Percentiles rank a stretch among this genome's conserved stretches.
Conservation (phyloP, 179 eudicot genomes). For the Beta lomatogona region DNA sequence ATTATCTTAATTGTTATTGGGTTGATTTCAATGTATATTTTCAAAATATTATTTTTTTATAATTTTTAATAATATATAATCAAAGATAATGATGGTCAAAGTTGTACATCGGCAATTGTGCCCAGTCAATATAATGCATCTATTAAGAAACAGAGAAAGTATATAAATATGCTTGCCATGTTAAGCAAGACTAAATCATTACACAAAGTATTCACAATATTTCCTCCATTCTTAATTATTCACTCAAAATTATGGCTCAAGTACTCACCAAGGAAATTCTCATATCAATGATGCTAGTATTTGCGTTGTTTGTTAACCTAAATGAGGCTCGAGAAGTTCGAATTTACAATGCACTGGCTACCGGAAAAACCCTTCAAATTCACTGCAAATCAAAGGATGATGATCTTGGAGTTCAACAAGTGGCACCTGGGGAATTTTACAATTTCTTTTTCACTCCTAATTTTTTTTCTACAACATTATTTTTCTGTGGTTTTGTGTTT, state of each 20-base stretch:
- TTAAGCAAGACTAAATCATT: no score
- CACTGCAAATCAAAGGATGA: constrained; percentile 17
- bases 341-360: background rate
- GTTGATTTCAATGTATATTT: no score
- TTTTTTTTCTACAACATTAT: background rate
- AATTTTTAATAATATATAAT: no score
- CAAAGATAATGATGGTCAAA: no score
- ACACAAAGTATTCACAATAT: no score
- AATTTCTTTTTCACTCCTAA: background rate
- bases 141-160: no score
- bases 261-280: background rate
- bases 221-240: no score
- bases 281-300: background rate
- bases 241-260: background rate
- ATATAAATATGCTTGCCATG: no score
- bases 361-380: background rate
- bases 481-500: constrained; percentile 17
- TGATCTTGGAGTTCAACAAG: constrained; percentile 6
- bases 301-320: background rate
- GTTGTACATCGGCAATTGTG: no score
- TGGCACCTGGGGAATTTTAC: background rate
- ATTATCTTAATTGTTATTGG: no score
- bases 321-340: background rate
- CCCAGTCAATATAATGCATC: no score
- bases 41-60: no score